Base-by-base conservation (phyloP, 2,329 filamentous ascomycete genomes). In the Fonsecaea multimorphosa region DNA sequence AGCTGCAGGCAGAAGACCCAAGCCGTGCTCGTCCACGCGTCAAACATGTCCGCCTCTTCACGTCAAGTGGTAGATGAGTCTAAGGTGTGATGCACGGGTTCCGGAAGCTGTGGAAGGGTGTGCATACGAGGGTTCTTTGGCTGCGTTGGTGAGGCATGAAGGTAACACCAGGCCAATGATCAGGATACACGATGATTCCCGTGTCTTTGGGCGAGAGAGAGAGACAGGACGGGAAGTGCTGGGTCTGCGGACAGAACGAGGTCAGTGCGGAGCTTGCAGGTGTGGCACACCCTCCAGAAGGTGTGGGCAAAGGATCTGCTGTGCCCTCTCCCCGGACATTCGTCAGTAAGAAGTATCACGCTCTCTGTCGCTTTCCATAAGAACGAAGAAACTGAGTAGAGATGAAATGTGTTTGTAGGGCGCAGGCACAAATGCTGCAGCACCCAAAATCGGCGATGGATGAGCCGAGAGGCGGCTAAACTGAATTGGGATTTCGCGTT, bases 121-220 rank as follows among this genome's bases (percentile, higher is more conserved):
- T 55, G 46, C 46, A 60, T 27, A 46, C 52, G 55, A 29, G 44
- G 46, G 14, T 44, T 63, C 36, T 56, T 46, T 58, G 46, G 55
- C 56, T 64, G 24, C 62, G 56, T 56, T 56, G 59, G 59, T 59
- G 46, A 62, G 64, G 65, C 56, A 57, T 34, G 31, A 44, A 34
- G 57, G 54, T 61, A 36, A 64, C 24, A 67, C 60, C 14, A 57
- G 49, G 44, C 65, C 65, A 64, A 67, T 64, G 38, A 58, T 53
- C 19, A 46, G 19, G 52, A 38, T 58, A 61, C 61, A 67, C 65
- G 65, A 64, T 38, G 32, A 40, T 55, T 34, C 44, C n/a, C n/a
- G n/a, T n/a, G n/a, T 55, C 19, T 38, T 49, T 51, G 46, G 46
- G 46, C 46, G n/a, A 5, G 31, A 53, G 16, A n/a, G 31, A 31